Conservation (phyloP, 352 stramenopile species). For the Globisporangium lucens region DNA sequence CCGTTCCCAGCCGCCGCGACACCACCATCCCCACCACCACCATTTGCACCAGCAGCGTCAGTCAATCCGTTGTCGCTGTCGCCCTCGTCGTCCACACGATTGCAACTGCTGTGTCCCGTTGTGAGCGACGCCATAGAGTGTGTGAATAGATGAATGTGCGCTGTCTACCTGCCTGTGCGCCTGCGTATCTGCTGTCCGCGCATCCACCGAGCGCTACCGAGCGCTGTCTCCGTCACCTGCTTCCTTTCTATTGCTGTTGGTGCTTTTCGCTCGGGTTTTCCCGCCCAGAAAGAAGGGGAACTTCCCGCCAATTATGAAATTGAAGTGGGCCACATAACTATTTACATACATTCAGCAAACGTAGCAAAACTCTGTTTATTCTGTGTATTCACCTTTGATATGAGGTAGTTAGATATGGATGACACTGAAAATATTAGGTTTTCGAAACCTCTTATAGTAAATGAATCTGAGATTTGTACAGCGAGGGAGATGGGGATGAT, state of each 20-base stretch:
- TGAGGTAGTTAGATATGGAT: neutral
- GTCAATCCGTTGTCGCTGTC: neutral
- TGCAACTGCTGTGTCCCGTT: conserved; percentile 1
- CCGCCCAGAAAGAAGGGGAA: neutral
- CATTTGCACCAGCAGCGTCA: neutral
- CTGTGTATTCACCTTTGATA: neutral
- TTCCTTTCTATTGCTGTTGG: neutral
- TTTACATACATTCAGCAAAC: neutral
- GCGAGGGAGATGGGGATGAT: neutral
- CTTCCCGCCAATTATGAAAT: conserved; percentile 11
- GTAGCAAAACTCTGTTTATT: neutral
- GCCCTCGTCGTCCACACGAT: neutral
- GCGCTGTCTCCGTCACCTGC: neutral
- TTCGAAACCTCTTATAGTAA: neutral
- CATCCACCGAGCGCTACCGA: conserved; percentile 2
- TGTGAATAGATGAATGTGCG: neutral
- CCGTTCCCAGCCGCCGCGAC: neutral
- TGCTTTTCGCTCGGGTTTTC: neutral
- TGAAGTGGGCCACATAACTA: conserved; percentile 13
- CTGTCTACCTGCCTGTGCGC: neutral
- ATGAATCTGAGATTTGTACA: neutral
- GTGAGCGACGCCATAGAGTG: conserved; percentile 6
- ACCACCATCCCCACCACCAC: too few species aligned
- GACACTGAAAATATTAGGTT: too few species aligned
- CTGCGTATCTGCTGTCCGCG: neutral